phyloP scores from a whole-genome alignment of 805 yeast genomes.

The Komagataella pastoris region DNA sequence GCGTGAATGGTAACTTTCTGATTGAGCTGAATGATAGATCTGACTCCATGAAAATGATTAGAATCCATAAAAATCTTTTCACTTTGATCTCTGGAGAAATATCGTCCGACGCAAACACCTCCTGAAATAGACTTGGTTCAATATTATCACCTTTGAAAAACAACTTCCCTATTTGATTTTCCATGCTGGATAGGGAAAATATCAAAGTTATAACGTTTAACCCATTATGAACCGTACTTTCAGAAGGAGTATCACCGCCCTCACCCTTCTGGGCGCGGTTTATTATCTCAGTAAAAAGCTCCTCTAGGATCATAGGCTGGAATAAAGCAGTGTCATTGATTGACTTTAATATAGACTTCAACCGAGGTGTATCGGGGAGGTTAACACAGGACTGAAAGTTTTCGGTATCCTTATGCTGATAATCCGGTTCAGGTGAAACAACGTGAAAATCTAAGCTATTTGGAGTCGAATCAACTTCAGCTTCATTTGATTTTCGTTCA shows the following conservation, averaged over 20 bases:
- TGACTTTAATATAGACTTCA: slow-evolving; percentile 80
- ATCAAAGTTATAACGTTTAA: slow-evolving; percentile 63
- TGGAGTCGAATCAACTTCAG: neutral
- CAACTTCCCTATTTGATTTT: slow-evolving; percentile 18
- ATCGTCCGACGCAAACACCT: slow-evolving; percentile 51
- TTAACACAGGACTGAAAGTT: neutral
- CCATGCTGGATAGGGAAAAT: slow-evolving; percentile 58
- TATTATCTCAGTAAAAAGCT: slow-evolving; percentile 18
- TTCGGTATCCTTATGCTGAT: neutral
- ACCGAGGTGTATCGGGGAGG: slow-evolving; percentile 87
- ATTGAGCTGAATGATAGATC: slow-evolving; percentile 27
- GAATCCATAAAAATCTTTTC: slow-evolving; percentile 66
- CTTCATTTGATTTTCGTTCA: neutral
- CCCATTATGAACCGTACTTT: slow-evolving; percentile 5
- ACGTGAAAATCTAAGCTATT: neutral
- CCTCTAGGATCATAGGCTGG: slow-evolving; percentile 31
- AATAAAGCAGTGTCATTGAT: slow-evolving; percentile 60
- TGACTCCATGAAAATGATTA: slow-evolving; percentile 73
- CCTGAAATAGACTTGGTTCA: slow-evolving; percentile 34
- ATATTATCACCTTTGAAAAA: neutral
- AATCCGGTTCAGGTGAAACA: neutral
- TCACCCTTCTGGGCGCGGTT: neutral
- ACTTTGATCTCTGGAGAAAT: slow-evolving; percentile 58
- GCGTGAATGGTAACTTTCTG: neutral
- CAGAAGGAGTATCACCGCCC: slow-evolving; percentile 11